Evolutionary conservation across 257 asterid species (phyloP), one percentile per base, ranked within the genome.

Genomic region (Ilex asprella): DNA sequence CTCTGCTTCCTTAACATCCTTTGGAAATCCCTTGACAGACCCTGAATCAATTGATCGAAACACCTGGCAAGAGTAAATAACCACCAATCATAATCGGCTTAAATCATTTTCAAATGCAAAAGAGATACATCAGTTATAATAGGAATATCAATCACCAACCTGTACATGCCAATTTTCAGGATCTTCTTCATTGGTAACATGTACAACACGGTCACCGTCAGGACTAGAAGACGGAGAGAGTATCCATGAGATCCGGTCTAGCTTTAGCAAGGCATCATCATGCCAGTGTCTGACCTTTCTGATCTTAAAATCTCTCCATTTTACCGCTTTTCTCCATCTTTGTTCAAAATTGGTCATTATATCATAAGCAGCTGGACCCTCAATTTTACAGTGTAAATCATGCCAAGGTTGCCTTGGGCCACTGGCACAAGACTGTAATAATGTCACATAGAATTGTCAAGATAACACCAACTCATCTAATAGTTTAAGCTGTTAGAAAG

Each of bases 341-440:
- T 83, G 84, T 75, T 81, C 90, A 31, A 83, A 83, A 65, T 83
- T 80, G 3, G 78, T 70, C 54, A 83, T 84, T 29, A 83, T 81
- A 7, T 83, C 90, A 30, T 73, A 76, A 31, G 86, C 86, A 35
- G 86, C 86, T 0, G 90, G 90, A 16, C 90, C 90, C 46, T 83
- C 90, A 6, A 83, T 71, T 47, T 68, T 78, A 70, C 90, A 78
- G 60, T 83, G 90, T 30, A 83, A 59, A 31, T 83, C 90, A 44
- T 83, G 90, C 90, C 90, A 83, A n/a, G 90, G 84, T 54, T 83
- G 81, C 64, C 90, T 73, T 1, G 90, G 90, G 3, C 73, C 79
- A 47, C 65, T 27, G 57, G 30, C 27, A 21, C 57, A 53, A 7
- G 57, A n/a, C 57, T 53, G 57, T 53, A 53, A 35, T 35, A 3